Evolutionary conservation across 495 filamentous ascomycete genomes (phyloP).

Genomic region (Sporormia fimetaria): DNA sequence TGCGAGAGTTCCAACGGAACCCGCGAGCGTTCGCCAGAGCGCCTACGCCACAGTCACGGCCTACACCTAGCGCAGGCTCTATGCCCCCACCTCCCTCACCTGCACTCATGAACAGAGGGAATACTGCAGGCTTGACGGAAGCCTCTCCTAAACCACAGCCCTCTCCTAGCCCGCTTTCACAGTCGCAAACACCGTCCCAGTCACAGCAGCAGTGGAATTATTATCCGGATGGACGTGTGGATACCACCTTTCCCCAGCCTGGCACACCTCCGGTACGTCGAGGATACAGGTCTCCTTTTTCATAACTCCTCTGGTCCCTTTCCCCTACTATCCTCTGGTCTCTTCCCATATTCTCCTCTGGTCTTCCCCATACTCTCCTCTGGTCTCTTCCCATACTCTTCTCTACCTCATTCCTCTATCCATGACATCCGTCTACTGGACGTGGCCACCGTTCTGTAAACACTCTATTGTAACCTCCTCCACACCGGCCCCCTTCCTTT

Average conservation of each 20-base stretch:
- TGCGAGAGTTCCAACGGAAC: slow-evolving; percentile 49
- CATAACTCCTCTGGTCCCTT: too few species aligned
- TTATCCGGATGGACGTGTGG: slow-evolving; percentile 22
- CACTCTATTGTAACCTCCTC: too few species aligned
- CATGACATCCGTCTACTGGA: too few species aligned
- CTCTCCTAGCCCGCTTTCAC: slow-evolving; percentile 2
- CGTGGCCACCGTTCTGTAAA: too few species aligned
- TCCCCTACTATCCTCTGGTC: not conserved
- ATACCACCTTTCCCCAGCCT: slow-evolving; percentile 21
- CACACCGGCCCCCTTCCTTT: not conserved
- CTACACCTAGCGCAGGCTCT: slow-evolving; percentile 43
- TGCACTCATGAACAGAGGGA: slow-evolving; percentile 15
- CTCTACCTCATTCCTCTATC: too few species aligned
- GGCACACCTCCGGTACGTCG: slow-evolving; percentile 13
- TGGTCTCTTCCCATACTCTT: too few species aligned
- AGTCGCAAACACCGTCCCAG: slow-evolving; percentile 2
- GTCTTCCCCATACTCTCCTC: too few species aligned
- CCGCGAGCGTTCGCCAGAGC: slow-evolving; percentile 26
- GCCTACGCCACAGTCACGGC: slow-evolving; percentile 40
- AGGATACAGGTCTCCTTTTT: too few species aligned
- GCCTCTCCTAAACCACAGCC: slow-evolving; percentile 15
- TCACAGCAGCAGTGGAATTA: slow-evolving; percentile 21
- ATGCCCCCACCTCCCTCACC: slow-evolving; percentile 50
- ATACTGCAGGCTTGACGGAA: slow-evolving; percentile 17
- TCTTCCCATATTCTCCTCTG: not conserved